Percentiles rank a stretch among this genome's conserved stretches.
These are phyloP conservation scores for Neurospora sp. DNA, from an alignment of 495 filamentous ascomycete species.

Conservation along the genomic window DNA sequence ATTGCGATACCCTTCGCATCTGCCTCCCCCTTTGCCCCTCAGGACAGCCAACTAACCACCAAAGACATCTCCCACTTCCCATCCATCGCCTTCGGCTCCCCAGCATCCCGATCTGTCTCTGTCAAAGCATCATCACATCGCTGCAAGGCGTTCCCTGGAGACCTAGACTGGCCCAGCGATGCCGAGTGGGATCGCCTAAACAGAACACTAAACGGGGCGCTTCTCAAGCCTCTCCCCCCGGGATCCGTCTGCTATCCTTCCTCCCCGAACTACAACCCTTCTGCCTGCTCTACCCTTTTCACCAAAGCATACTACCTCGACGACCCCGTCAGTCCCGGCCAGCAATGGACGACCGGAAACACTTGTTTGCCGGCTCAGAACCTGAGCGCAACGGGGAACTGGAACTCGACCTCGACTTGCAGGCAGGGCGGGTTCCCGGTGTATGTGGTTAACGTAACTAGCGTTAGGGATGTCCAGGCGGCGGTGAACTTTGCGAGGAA, in stretches of 20 bases:
- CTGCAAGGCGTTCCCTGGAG: slow-evolving; percentile 46
- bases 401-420: slow-evolving; percentile 26
- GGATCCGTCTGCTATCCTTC: slow-evolving; percentile 43
- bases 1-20: background rate
- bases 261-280: slow-evolving; percentile 28
- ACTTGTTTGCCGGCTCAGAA: slow-evolving; percentile 21
- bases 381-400: slow-evolving; percentile 13
- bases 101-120: background rate
- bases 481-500: slow-evolving; percentile 54
- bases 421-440: slow-evolving; percentile 46
- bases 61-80: background rate
- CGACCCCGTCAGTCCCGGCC: slow-evolving; percentile 25
- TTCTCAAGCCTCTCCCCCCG: slow-evolving; percentile 42
- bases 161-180: slow-evolving; percentile 34
- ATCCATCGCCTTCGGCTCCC: background rate
- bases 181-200: slow-evolving; percentile 38
- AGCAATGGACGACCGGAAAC: slow-evolving; percentile 28
- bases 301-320: slow-evolving; percentile 24
- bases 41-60: background rate
- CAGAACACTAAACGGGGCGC: slow-evolving; percentile 30
- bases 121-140: background rate
- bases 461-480: slow-evolving; percentile 41
- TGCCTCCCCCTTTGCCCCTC: background rate
- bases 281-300: slow-evolving; percentile 28
- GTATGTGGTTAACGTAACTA: slow-evolving; percentile 48